Conservation (phyloP, 768 basidiomycete species). For the Agaricus subrufescens region DNA sequence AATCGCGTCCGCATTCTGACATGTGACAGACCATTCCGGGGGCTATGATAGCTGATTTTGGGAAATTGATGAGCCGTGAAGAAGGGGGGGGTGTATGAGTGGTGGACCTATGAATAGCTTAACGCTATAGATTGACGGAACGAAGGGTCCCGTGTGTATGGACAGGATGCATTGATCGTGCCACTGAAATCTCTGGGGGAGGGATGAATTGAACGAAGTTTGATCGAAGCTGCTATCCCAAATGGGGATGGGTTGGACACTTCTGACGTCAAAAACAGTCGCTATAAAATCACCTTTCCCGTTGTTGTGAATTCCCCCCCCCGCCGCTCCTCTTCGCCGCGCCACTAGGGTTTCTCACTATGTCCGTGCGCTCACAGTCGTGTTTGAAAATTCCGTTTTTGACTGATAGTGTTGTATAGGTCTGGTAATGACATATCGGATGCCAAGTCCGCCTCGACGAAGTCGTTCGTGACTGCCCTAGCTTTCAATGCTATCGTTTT, state of each 20-base stretch:
- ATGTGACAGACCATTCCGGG: too few species aligned
- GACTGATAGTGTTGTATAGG: slow-evolving; percentile 21
- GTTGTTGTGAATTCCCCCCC: background rate
- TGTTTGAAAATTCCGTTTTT: background rate
- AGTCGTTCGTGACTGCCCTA: slow-evolving; percentile 81
- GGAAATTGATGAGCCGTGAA: too few species aligned
- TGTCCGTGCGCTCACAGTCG: background rate
- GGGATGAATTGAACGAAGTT: background rate
- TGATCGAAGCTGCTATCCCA: background rate
- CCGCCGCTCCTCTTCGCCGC: background rate
- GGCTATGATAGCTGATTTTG: too few species aligned
- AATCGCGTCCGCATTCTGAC: too few species aligned
- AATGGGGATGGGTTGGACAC: background rate
- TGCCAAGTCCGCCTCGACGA: slow-evolving; percentile 61
- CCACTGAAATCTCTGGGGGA: background rate
- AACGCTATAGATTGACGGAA: too few species aligned
- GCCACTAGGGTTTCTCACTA: background rate
- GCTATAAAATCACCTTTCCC: background rate
- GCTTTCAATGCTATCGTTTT: slow-evolving; percentile 78
- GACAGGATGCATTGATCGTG: background rate
- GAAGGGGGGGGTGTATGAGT: too few species aligned
- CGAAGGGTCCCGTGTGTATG: background rate
- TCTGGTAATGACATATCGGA: slow-evolving; percentile 24
- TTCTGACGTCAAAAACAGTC: slow-evolving; percentile 3
- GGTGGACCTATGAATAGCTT: too few species aligned